A percentile compares a stretch with the other conserved stretches of the same genome.
These are phyloP conservation scores for Coemansia umbellata DNA, from an alignment of 192 early-diverging fungal genomes.

Conservation along the genomic window DNA sequence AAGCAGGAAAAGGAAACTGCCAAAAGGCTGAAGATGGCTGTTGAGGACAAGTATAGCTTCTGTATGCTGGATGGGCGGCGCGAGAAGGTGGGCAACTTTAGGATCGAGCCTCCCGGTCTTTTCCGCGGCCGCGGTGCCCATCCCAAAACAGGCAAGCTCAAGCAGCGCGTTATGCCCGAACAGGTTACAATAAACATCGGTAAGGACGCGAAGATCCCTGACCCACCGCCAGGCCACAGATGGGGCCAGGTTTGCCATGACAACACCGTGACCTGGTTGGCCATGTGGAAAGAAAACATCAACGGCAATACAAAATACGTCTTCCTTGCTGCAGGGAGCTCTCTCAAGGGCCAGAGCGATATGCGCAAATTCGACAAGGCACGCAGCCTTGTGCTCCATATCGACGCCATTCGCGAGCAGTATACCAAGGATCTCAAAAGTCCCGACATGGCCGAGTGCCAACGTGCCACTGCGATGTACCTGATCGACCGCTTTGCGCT, in stretches of 20 bases:
- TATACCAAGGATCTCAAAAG: conserved; percentile 80
- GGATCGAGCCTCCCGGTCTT: conserved; percentile 93
- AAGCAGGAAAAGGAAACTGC: conserved; percentile 84
- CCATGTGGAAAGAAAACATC: conserved; percentile 98
- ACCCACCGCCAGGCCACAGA: conserved; percentile 80
- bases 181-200: conserved; percentile 93
- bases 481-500: conserved; percentile 92
- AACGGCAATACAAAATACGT: conserved; percentile 93
- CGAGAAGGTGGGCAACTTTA: conserved; percentile 96
- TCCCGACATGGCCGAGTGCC: conserved; percentile 76
- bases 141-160: conserved; percentile 89
- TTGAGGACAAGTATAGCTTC: conserved; percentile 75
- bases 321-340: conserved; percentile 86
- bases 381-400: conserved; percentile 68
- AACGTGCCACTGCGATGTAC: conserved; percentile 92
- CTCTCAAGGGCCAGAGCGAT: conserved; percentile 95
- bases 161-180: conserved; percentile 86
- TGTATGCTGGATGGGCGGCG: conserved; percentile 83
- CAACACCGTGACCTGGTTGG: conserved; percentile 92
- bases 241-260: conserved; percentile 89
- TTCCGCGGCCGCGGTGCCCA: conserved; percentile 98
- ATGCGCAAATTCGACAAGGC: conserved; percentile 96
- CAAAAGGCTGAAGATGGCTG: conserved; percentile 64
- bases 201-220: conserved; percentile 68
- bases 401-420: conserved; percentile 66